These are phyloP conservation scores for Viola odorata DNA, from an alignment of 345 rosid genomes.

Conservation along the genomic window DNA sequence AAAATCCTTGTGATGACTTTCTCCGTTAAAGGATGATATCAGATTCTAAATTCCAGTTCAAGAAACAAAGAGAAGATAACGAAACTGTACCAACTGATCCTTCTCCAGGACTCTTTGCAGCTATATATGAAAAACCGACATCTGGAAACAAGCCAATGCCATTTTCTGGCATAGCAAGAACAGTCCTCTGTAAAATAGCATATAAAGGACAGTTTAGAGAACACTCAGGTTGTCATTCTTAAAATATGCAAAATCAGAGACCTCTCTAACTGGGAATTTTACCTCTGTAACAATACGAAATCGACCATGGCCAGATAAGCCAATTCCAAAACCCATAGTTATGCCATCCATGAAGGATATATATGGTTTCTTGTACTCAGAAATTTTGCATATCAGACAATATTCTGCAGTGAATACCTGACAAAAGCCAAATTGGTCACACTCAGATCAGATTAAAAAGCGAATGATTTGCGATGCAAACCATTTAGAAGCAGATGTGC, in stretches of 20 bases:
- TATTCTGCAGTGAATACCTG: conserved; percentile 90
- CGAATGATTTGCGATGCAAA: neutral
- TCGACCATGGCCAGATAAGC: conserved; percentile 92
- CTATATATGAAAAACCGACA: conserved; percentile 88
- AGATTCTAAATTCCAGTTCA: neutral
- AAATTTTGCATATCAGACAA: conserved; percentile 78
- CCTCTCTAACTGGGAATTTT: neutral
- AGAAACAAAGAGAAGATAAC: neutral
- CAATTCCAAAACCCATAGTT: conserved; percentile 94
- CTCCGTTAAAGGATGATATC: too few species aligned
- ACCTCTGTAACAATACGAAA: conserved; percentile 91
- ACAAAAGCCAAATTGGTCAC: conserved; percentile 2
- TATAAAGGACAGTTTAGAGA: conserved; percentile 7
- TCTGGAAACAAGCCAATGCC: conserved; percentile 97
- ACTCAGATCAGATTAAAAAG: conserved; percentile 10
- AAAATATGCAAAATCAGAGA: neutral
- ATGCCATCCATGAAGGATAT: conserved; percentile 89
- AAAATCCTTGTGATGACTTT: too few species aligned
- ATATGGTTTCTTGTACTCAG: conserved; percentile 80
- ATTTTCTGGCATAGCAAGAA: conserved; percentile 97
- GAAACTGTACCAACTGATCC: conserved; percentile 70
- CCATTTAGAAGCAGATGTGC: neutral
- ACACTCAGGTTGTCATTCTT: neutral
- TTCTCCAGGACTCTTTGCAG: conserved; percentile 86
- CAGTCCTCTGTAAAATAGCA: conserved; percentile 42